These are phyloP conservation scores for Mortierella sp. DNA, from an alignment of 371 early-diverging fungal genomes.

Conservation along the genomic window DNA sequence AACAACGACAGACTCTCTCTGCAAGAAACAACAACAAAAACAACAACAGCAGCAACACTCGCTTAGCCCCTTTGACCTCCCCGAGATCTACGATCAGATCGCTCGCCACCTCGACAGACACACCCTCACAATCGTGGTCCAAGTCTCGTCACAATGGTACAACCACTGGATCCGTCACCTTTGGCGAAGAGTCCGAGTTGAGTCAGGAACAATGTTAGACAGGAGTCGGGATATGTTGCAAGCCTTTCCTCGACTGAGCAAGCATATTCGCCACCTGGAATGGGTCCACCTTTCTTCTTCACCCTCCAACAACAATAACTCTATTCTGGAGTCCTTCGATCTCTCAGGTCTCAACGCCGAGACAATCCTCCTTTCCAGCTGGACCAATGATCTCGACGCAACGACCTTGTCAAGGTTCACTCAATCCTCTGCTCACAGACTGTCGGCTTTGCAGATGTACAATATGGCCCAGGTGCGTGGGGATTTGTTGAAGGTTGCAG, in stretches of 20 bases:
- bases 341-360: constrained; percentile 32
- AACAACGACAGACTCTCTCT: not conserved
- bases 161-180: constrained; percentile 39
- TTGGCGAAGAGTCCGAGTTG: constrained; percentile 38
- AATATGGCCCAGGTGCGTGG: constrained; percentile 29
- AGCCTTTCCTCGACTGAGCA: constrained; percentile 31
- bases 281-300: constrained; percentile 34
- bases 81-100: constrained; percentile 51
- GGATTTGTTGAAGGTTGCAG: constrained; percentile 31
- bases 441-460: constrained; percentile 29
- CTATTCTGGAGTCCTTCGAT: constrained; percentile 14
- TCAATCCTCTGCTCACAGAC: constrained; percentile 28
- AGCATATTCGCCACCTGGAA: constrained; percentile 41
- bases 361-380: constrained; percentile 33
- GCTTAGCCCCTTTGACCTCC: constrained; percentile 24
- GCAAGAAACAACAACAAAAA: constrained; percentile 10
- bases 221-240: constrained; percentile 22
- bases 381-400: constrained; percentile 28
- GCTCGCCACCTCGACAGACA: constrained; percentile 31
- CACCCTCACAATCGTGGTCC: constrained; percentile 32
- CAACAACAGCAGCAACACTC: constrained; percentile 6
- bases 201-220: constrained; percentile 21
- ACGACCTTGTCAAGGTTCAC: constrained; percentile 20
- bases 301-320: not conserved
- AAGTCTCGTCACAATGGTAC: constrained; percentile 44